Evolutionary conservation across 768 basidiomycete genomes (phyloP).

Genomic region (Russula griseocarnosa): DNA sequence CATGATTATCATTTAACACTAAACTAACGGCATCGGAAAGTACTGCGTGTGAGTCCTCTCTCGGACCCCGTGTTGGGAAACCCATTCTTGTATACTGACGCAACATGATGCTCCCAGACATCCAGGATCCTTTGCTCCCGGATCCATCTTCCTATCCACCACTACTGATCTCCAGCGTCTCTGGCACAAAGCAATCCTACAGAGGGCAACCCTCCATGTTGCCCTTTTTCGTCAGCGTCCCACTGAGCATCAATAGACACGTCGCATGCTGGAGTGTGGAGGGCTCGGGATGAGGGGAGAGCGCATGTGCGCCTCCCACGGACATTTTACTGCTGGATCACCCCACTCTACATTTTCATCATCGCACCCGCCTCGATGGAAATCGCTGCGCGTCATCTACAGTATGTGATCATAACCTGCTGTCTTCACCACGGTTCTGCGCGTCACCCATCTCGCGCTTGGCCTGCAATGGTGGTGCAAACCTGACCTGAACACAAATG

Average conservation of each 20-base stretch:
- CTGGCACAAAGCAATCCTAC: not conserved
- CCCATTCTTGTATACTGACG: not conserved
- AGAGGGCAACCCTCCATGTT: conserved; percentile 6
- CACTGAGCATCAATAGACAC: conserved; percentile 6
- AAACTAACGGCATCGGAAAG: not conserved
- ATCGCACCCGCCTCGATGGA: conserved; percentile 12
- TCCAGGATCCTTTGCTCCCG: conserved; percentile 3
- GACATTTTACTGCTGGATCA: no score
- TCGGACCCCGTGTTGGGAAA: not conserved
- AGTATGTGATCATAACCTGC: conserved; percentile 12
- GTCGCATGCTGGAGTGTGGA: no score
- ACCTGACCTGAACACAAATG: not conserved
- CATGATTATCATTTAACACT: not conserved
- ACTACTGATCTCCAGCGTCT: not conserved
- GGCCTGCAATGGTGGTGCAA: conserved; percentile 28
- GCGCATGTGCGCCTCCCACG: no score
- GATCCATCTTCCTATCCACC: not conserved
- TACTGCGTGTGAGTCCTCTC: conserved; percentile 13
- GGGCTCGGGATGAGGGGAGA: no score
- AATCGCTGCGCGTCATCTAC: not conserved
- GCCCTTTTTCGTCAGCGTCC: conserved; percentile 22
- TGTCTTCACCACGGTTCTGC: conserved; percentile 22
- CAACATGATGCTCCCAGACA: not conserved
- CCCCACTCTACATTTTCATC: no score
- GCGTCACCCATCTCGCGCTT: conserved; percentile 25